phyloP scores from a whole-genome alignment of 495 filamentous ascomycete species.

The Bathelium albidoporum region DNA sequence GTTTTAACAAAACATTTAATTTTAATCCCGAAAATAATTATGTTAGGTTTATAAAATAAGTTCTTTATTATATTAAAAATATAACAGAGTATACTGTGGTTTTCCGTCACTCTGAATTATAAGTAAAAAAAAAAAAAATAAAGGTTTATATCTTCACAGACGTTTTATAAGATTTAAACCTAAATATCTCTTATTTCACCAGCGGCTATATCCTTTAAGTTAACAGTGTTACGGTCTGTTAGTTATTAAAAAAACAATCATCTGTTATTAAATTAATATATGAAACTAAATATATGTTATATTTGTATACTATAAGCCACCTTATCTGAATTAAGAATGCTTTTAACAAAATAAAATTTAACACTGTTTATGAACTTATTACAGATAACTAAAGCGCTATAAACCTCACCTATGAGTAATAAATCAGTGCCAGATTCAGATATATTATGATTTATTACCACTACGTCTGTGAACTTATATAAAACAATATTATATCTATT shows the following conservation, averaged over 20 bases:
- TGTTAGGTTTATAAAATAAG: too few relatives aligned
- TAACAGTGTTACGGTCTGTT: neutral
- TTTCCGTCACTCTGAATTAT: too few relatives aligned
- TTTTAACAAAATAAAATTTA: neutral
- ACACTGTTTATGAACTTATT: neutral
- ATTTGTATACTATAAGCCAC: conserved; percentile 2
- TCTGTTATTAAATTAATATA: conserved; percentile 1
- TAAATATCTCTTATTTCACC: conserved; percentile 6
- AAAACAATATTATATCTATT: neutral
- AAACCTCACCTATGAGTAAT: neutral
- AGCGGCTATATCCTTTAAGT: neutral
- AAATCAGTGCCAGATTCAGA: neutral
- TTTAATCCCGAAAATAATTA: neutral
- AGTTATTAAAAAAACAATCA: conserved; percentile 5
- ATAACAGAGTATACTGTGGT: too few relatives aligned
- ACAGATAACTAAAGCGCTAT: neutral
- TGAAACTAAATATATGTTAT: conserved; percentile 10
- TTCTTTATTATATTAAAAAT: too few relatives aligned
- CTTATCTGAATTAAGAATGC: neutral
- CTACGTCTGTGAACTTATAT: neutral
- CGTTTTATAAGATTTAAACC: conserved; percentile 4
- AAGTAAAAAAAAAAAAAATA: neutral
- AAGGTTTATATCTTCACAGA: conserved; percentile 3
- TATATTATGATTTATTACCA: neutral
- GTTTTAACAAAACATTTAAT: neutral